A percentile compares a stretch with the other conserved stretches of the same genome.
Evolutionary conservation across 108 stramenopile genomes (phyloP).

Genomic region (Skeletonema marinoi): DNA sequence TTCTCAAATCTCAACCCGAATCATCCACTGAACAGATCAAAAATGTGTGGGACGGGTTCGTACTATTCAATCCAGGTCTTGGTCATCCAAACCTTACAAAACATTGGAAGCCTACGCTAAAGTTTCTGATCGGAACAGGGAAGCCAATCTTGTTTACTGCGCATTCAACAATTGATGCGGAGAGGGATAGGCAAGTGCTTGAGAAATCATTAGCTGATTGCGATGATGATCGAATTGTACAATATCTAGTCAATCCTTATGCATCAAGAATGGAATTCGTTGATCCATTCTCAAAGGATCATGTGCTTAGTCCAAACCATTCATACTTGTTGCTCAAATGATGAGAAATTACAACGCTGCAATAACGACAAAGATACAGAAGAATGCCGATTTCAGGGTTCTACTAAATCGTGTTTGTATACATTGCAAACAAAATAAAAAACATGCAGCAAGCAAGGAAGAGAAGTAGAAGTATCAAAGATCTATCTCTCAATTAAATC

Average conservation of each 20-base stretch:
- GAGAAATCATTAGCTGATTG: constrained; percentile 9
- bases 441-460: too few species aligned
- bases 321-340: constrained; percentile 14
- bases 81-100: constrained; percentile 78
- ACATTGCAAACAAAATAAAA: too few species aligned
- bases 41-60: constrained; percentile 56
- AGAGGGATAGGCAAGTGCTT: constrained; percentile 57
- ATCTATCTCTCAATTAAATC: too few species aligned
- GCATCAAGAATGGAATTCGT: constrained; percentile 70
- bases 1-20: constrained; percentile 4
- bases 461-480: too few species aligned
- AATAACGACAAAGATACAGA: too few species aligned
- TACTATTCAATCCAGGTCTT: constrained; percentile 88
- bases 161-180: constrained; percentile 68
- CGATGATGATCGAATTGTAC: constrained; percentile 1
- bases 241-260: constrained; percentile 72
- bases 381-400: too few species aligned
- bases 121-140: constrained; percentile 38
- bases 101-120: constrained; percentile 70
- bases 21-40: not conserved
- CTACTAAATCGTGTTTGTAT: too few species aligned
- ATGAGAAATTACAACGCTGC: not conserved
- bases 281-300: constrained; percentile 63
- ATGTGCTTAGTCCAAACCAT: constrained; percentile 64
- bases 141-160: constrained; percentile 73